Percentiles rank a stretch among this genome's conserved stretches.
These are phyloP conservation scores for Neodidymelliopsis sp. DNA, from an alignment of 2,329 filamentous ascomycete species.

Conservation along the genomic window DNA sequence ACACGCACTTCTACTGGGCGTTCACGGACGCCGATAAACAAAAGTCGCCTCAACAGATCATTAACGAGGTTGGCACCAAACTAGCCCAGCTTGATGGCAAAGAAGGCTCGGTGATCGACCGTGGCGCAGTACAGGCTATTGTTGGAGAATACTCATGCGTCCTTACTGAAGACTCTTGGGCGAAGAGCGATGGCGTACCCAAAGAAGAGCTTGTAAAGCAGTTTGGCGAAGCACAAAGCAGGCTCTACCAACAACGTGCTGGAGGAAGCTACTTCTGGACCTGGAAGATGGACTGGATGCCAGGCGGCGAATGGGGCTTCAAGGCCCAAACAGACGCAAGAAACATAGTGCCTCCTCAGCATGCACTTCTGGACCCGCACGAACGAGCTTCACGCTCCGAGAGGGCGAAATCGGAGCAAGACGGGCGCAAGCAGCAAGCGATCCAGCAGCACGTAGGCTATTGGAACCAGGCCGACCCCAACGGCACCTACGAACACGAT, in stretches of 20 bases:
- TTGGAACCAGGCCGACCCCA: slow-evolving; percentile 57
- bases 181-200: slow-evolving; percentile 42
- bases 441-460: slow-evolving; percentile 57
- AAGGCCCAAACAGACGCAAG: slow-evolving; percentile 58
- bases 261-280: slow-evolving; percentile 68
- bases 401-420: slow-evolving; percentile 51
- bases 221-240: slow-evolving; percentile 60
- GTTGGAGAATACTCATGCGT: slow-evolving; percentile 68
- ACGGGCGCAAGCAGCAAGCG: slow-evolving; percentile 46
- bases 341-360: slow-evolving; percentile 51
- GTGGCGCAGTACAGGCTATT: slow-evolving; percentile 60
- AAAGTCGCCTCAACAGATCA: slow-evolving; percentile 62
- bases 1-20: slow-evolving; percentile 67
- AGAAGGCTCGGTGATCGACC: slow-evolving; percentile 57
- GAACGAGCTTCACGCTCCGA: slow-evolving; percentile 40
- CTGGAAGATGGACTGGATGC: slow-evolving; percentile 68
- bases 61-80: slow-evolving; percentile 54
- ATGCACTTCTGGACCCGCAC: slow-evolving; percentile 18
- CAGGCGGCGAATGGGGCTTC: slow-evolving; percentile 69
- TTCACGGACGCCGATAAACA: slow-evolving; percentile 62
- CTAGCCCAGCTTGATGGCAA: slow-evolving; percentile 56
- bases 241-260: slow-evolving; percentile 58
- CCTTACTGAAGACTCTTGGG: slow-evolving; percentile 60
- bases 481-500: slow-evolving; percentile 60
- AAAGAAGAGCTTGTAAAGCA: slow-evolving; percentile 52